These are phyloP conservation scores for Nepenthes alata DNA, from an alignment of 179 eudicot species.

Conservation along the genomic window DNA sequence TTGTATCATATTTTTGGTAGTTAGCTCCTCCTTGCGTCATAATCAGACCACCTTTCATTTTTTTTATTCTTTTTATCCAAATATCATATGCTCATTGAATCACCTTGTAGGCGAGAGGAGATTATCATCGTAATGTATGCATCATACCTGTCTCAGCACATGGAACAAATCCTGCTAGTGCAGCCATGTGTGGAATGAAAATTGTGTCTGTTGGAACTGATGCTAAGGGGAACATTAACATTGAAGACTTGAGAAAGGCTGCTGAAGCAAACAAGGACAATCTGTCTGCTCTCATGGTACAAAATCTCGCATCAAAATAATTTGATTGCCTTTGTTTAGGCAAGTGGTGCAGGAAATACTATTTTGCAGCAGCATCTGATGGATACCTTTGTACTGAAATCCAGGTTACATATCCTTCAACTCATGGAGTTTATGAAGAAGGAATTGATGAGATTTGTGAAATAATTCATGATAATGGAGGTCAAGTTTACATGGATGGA, in stretches of 20 bases:
- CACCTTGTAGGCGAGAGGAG: slow-evolving; percentile 21
- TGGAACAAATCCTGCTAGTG: slow-evolving; percentile 98
- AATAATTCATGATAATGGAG: slow-evolving; percentile 94
- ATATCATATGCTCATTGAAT: no score
- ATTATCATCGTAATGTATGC: no score
- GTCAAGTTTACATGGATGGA: slow-evolving; percentile 99
- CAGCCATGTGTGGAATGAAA: slow-evolving; percentile 51
- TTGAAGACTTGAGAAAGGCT: slow-evolving; percentile 43
- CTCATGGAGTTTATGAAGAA: slow-evolving; percentile 98
- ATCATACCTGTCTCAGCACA: slow-evolving; percentile 92
- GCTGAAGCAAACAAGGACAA: slow-evolving; percentile 38
- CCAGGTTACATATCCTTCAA: slow-evolving; percentile 97
- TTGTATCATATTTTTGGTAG: no score
- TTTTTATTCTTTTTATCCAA: no score
- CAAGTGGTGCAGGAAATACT: neutral
- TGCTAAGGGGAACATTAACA: slow-evolving; percentile 94
- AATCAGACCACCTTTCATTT: no score
- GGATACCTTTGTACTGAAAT: slow-evolving; percentile 5
- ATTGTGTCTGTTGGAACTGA: no score
- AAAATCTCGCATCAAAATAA: neutral
- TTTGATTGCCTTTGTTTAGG: no score
- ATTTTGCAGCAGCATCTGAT: neutral
- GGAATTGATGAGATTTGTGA: slow-evolving; percentile 93
- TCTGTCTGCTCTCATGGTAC: slow-evolving; percentile 84
- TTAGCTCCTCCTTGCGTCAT: no score